phyloP scores from a whole-genome alignment of 495 filamentous ascomycete species.

The Lichina pygmaea region DNA sequence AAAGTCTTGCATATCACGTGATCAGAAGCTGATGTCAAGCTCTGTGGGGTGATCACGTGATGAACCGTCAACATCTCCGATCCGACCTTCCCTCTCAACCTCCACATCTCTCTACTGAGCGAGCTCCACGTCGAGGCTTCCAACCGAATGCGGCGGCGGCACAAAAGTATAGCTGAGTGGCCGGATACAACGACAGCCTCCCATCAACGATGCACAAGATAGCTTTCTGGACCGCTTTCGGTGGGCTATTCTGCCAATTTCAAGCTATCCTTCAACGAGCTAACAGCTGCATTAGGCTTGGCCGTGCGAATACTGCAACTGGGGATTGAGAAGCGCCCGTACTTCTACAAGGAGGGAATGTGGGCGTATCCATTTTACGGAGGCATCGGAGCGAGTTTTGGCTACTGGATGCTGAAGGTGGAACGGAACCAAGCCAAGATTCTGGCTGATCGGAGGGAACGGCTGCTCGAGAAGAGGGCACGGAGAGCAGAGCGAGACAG shows the following conservation, averaged over 20 bases:
- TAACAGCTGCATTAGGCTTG: constrained; percentile 30
- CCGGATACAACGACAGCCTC: too few species aligned
- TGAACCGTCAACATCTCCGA: background rate
- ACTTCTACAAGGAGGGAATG: constrained; percentile 48
- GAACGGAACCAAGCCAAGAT: constrained; percentile 49
- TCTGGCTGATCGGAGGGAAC: constrained; percentile 44
- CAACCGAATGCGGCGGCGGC: too few species aligned
- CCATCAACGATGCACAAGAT: constrained; percentile 42
- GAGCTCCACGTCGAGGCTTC: constrained; percentile 2
- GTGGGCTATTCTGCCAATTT: constrained; percentile 20
- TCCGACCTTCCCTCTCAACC: background rate
- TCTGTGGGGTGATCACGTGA: too few species aligned
- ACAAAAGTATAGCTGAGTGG: too few species aligned
- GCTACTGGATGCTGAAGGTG: constrained; percentile 83
- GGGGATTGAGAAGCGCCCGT: constrained; percentile 92
- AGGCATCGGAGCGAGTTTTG: constrained; percentile 63
- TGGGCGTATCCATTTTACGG: constrained; percentile 87
- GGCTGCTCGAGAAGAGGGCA: constrained; percentile 68
- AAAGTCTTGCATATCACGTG: too few species aligned
- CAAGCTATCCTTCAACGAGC: background rate
- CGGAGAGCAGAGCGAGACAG: constrained; percentile 37
- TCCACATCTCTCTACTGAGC: constrained; percentile 1
- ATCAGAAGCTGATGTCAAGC: too few species aligned
- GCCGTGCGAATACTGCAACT: constrained; percentile 85
- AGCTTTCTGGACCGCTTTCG: constrained; percentile 93